Base-by-base conservation (phyloP, 768 basidiomycete genomes). In the Russula lepida region DNA sequence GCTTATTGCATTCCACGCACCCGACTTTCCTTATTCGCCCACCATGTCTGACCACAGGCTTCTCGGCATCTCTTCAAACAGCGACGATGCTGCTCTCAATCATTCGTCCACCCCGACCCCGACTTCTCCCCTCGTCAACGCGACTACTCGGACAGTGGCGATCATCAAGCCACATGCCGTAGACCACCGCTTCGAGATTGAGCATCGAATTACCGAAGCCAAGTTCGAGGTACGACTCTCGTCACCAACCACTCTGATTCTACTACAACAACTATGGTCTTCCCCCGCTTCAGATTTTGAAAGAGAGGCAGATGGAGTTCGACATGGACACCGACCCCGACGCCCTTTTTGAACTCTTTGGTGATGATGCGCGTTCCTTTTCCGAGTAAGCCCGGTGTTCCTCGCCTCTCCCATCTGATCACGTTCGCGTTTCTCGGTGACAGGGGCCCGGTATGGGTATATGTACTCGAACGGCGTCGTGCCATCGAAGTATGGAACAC, bases 371-470 rank as follows among this genome's bases (percentile, higher is more conserved):
- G 8, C 76, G 78, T 33, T 86, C 83, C 51, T 79, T 93, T 60
- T 81, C 81, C 59, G 88, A 91, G 91, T 92, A 71, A 78, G 87
- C n/a, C 28, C 25, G 46, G 39, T n/a, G n/a, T n/a, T n/a, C n/a
- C n/a, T n/a, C n/a, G 47, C 13, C 32, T 61, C 3, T 30, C 32
- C 50, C 60, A 15, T 6, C 19, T 13, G 8, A 21, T 25, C 21
- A 33, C 30, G 17, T 4, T 13, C 49, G 49, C 49, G n/a, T 19
- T 32, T 11, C 15, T 15, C 19, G 17, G 11, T 52, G 32, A 32
- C 61, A 92, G 89, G 64, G 89, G 88, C 59, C 86, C 90, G 21
- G 88, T 91, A n/a, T 92, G 91, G 88, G 89, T 93, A 23, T 93
- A 92, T 71, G 86, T 93, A 41, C 85, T 93, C 63, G 91, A 92